Conservation (phyloP, 768 basidiomycete species). For the Leccinum imitatum region DNA sequence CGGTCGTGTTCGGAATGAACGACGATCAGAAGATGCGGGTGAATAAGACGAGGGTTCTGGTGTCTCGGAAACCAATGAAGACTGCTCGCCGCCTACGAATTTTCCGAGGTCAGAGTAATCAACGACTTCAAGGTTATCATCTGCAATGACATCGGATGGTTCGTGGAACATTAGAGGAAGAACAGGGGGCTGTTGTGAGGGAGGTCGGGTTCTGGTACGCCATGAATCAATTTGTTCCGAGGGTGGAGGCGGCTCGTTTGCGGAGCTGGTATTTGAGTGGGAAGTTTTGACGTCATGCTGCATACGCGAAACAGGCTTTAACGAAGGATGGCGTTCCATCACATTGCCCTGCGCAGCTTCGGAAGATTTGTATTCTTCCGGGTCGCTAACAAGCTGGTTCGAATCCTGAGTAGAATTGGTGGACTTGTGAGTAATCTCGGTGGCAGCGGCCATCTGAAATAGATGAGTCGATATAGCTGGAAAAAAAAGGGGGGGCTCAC, state of each 20-base stretch:
- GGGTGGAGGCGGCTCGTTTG: constrained; percentile 30
- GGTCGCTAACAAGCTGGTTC: constrained; percentile 5
- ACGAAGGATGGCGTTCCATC: constrained; percentile 36
- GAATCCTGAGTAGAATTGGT: constrained; percentile 29
- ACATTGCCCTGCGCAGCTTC: constrained; percentile 12
- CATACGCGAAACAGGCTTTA: constrained; percentile 29
- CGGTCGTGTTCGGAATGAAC: constrained; percentile 42
- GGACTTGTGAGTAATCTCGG: constrained; percentile 49
- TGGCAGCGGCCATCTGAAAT: constrained; percentile 37
- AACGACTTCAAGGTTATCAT: constrained; percentile 73
- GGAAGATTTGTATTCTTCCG: constrained; percentile 5
- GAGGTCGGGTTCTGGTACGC: constrained; percentile 48
- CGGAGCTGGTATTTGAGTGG: constrained; percentile 1
- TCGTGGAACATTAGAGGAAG: constrained; percentile 36
- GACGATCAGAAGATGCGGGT: constrained; percentile 18
- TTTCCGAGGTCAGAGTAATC: constrained; percentile 78
- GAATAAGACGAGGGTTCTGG: constrained; percentile 22
- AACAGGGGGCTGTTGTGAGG: constrained; percentile 30
- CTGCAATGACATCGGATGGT: constrained; percentile 42
- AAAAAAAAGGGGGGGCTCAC: constrained; percentile 9
- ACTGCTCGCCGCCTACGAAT: constrained; percentile 50
- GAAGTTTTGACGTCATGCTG: constrained; percentile 15
- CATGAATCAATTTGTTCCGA: constrained; percentile 57
- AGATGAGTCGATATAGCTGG: constrained; percentile 13
- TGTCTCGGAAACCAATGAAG: constrained; percentile 5